phyloP scores from a whole-genome alignment of 768 basidiomycete species.

The Hericium alpestre region DNA sequence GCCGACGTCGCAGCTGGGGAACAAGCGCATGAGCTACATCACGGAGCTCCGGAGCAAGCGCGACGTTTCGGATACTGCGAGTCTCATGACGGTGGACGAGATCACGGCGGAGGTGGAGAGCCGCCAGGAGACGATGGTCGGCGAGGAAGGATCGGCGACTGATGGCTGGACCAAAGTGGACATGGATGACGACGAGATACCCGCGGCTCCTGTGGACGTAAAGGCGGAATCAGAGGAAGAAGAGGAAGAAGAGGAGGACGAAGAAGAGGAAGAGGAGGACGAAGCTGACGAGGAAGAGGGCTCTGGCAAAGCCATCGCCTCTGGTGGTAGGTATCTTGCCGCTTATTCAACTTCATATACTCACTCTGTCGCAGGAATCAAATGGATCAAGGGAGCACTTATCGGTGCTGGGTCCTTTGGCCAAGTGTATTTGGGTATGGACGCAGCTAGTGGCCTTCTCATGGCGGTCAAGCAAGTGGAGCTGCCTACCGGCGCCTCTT shows the following conservation, averaged over 20 bases:
- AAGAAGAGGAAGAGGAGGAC: constrained; percentile 34
- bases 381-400: constrained; percentile 95
- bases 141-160: constrained; percentile 28
- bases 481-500: constrained; percentile 71
- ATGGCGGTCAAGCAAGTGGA: constrained; percentile 99
- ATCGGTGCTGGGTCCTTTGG: constrained; percentile 94
- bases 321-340: constrained; percentile 27
- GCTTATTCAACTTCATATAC: neutral
- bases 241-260: constrained; percentile 29
- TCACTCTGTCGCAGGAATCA: constrained; percentile 39
- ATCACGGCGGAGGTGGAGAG: constrained; percentile 94
- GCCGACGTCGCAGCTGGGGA: constrained; percentile 48
- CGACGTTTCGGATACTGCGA: constrained; percentile 81
- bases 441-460: constrained; percentile 76
- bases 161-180: constrained; percentile 65
- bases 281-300: constrained; percentile 34
- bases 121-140: constrained; percentile 40
- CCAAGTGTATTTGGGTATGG: constrained; percentile 93
- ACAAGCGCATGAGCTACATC: constrained; percentile 72
- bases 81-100: constrained; percentile 91
- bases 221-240: constrained; percentile 17
- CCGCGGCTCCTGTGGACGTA: neutral
- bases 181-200: constrained; percentile 24
- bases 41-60: constrained; percentile 73
- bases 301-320: constrained; percentile 42